These are phyloP conservation scores for Cyberlindnera sargentensis DNA, from an alignment of 805 yeast species.

Conservation along the genomic window DNA sequence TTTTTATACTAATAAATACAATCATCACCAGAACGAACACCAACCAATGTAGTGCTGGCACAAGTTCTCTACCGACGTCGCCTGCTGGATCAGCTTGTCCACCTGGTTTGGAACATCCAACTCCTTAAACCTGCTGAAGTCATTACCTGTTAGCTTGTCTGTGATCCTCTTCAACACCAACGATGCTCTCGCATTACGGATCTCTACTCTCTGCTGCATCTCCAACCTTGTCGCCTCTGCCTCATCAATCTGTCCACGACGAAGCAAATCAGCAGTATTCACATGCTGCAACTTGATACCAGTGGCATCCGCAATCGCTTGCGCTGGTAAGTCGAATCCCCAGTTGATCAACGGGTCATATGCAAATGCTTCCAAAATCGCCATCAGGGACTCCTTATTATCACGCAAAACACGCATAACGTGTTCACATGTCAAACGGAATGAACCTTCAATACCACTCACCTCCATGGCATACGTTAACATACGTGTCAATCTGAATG, in stretches of 20 bases:
- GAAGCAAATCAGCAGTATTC: conserved; percentile 62
- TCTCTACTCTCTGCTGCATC: conserved; percentile 59
- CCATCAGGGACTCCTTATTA: conserved; percentile 95
- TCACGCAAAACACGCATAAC: conserved; percentile 93
- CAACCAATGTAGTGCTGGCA: conserved; percentile 98
- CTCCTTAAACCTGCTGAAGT: conserved; percentile 64
- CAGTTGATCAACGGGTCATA: conserved; percentile 97
- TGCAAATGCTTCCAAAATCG: conserved; percentile 95
- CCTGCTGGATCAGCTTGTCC: conserved; percentile 88
- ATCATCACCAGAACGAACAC: conserved; percentile 90
- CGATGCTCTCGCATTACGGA: conserved; percentile 85
- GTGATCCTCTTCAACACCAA: conserved; percentile 84
- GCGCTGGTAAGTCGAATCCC: conserved; percentile 93
- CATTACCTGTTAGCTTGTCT: conserved; percentile 91
- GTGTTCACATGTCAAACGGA: conserved; percentile 92
- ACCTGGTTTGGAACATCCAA: conserved; percentile 85
- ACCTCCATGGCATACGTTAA: conserved; percentile 98
- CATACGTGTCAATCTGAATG: conserved; percentile 95
- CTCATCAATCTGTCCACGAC: conserved; percentile 69
- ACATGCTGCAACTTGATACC: conserved; percentile 62
- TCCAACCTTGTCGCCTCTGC: conserved; percentile 69
- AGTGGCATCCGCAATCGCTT: conserved; percentile 66
- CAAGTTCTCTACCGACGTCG: conserved; percentile 90
- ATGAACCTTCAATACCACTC: conserved; percentile 96
- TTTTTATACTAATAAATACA: not conserved